These are phyloP conservation scores for Colletotrichum noveboracense DNA, from an alignment of 2,329 filamentous ascomycete genomes.

Conservation along the genomic window DNA sequence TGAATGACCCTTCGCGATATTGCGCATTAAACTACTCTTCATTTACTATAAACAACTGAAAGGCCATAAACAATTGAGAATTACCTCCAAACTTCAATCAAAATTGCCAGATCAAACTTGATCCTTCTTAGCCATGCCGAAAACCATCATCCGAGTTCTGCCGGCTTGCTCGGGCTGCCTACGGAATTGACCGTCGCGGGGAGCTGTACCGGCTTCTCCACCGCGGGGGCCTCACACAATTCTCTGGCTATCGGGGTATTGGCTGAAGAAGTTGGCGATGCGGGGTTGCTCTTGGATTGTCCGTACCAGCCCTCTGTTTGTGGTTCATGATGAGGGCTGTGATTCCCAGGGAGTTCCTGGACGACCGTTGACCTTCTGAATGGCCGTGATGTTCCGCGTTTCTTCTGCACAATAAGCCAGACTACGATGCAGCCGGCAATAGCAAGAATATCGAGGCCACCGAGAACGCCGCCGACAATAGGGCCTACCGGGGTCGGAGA, in stretches of 20 bases:
- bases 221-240: neutral
- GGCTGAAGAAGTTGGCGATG: neutral
- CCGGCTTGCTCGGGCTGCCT: slow-evolving; percentile 2
- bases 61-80: neutral
- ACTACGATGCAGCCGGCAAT: neutral
- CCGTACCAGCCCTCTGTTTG: neutral
- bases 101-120: neutral
- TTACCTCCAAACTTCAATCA: neutral
- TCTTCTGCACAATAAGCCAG: neutral
- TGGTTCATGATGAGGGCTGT: neutral
- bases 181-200: neutral
- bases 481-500: neutral
- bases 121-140: neutral
- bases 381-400: neutral
- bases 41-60: neutral
- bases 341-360: neutral
- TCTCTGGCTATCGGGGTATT: neutral
- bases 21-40: neutral
- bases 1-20: neutral
- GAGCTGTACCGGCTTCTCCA: neutral
- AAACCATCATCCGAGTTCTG: neutral
- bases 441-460: neutral
- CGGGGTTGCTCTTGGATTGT: neutral
- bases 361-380: neutral
- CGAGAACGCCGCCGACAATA: slow-evolving; percentile 9